Evolutionary conservation across 2,329 filamentous ascomycete genomes (phyloP).

Genomic region (Lachnellula cervina): DNA sequence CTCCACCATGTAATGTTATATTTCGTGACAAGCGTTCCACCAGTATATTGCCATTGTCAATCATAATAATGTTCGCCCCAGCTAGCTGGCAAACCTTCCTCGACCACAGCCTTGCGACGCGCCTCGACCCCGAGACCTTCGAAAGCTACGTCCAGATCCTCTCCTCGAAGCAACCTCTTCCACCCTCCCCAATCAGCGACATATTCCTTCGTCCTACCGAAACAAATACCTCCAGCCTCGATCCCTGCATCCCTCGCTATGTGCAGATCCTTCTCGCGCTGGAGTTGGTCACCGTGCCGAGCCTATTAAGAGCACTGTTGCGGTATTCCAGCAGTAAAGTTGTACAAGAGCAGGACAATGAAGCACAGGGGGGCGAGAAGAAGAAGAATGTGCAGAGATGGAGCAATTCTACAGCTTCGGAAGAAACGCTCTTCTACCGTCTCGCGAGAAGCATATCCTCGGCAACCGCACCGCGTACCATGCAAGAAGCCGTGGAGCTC

Average conservation of each 20-base stretch:
- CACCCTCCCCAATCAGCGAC: slow-evolving; percentile 49
- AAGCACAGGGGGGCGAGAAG: neutral
- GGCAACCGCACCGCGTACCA: slow-evolving; percentile 43
- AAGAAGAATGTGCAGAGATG: slow-evolving; percentile 37
- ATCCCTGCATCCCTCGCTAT: slow-evolving; percentile 56
- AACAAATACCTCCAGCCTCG: slow-evolving; percentile 42
- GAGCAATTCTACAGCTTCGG: slow-evolving; percentile 49
- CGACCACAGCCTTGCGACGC: slow-evolving; percentile 43
- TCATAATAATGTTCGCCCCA: slow-evolving; percentile 8
- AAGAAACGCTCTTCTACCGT: slow-evolving; percentile 32
- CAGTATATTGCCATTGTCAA: too few relatives aligned
- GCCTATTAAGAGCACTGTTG: slow-evolving; percentile 51
- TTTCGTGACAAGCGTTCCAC: too few relatives aligned
- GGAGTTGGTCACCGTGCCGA: slow-evolving; percentile 48
- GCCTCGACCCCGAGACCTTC: slow-evolving; percentile 51
- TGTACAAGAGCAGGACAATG: slow-evolving; percentile 15
- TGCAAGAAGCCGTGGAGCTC: slow-evolving; percentile 46
- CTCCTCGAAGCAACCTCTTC: slow-evolving; percentile 47
- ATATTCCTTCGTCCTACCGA: slow-evolving; percentile 53
- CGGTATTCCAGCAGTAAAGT: slow-evolving; percentile 40
- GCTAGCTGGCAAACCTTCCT: slow-evolving; percentile 38
- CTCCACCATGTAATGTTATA: too few relatives aligned
- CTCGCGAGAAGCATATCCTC: slow-evolving; percentile 35
- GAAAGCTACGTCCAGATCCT: slow-evolving; percentile 46
- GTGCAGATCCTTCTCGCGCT: slow-evolving; percentile 50